Evolutionary conservation across 345 rosid genomes (phyloP), one percentile per base, ranked within the genome.

Genomic region (Eucalyptus curtisii): DNA sequence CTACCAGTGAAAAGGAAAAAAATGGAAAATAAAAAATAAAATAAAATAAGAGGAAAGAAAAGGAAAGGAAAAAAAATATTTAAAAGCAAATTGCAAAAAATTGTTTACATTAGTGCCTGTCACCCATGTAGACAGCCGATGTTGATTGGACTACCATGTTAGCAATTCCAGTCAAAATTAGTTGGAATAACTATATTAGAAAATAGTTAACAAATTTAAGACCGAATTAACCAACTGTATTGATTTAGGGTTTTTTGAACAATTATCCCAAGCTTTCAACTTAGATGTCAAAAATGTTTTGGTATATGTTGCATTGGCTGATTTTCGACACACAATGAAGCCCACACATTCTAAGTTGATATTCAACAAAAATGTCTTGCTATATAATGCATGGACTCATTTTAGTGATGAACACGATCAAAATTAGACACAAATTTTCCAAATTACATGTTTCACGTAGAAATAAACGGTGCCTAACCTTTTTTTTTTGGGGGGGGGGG

Each of bases 151-250:
- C 2, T n/a, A 0, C 20, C 5, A 7, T 7, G 40, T n/a, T 15
- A n/a, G 19, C 10, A 6, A 76, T 76, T 76, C 1, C 0, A 9
- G 5, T 20, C 15, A 76, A 71, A 71, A 71, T 37, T 37, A 1
- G 2, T 24, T 10, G 0, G 7, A 37, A 71, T 3, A 7, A 40
- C 14, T 10, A 40, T 6, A 76, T 40, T 3, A 64, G 14, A 40
- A 76, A 37, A 76, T 40, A 2, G 2, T 40, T 37, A 76, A 11
- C 24, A 76, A 7, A 76, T 37, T 76, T 76, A 37, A 24, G 14
- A 20, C 4, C 5, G 0, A 37, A 37, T 71, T 16, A 0, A 22
- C 13, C 1, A 1, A 4, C 0, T 19, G 10, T 52, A 7, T 2
- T 0, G 0, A 52, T 52, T 52, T 52, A 19, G 25, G 4, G 7